phyloP scores from a whole-genome alignment of 1,139 yeast species.

The Scheffersomyces titani region DNA sequence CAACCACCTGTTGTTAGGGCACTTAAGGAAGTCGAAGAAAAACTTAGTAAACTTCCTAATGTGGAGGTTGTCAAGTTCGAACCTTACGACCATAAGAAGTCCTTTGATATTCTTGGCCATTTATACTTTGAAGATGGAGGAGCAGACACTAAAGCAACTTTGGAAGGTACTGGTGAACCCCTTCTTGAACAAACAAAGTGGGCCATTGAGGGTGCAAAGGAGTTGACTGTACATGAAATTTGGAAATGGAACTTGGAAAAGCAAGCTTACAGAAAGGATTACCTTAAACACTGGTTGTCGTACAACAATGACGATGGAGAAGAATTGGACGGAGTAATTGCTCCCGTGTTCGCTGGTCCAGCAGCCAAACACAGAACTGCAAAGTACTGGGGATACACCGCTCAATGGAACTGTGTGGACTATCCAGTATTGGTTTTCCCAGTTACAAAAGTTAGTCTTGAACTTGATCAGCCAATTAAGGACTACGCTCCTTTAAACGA shows the following conservation, averaged over 20 bases:
- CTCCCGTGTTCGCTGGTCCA: slow-evolving; percentile 23
- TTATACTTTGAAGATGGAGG: slow-evolving; percentile 26
- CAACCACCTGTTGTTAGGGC: slow-evolving; percentile 29
- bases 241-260: slow-evolving; percentile 23
- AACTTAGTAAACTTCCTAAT: slow-evolving; percentile 10
- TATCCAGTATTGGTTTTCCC: slow-evolving; percentile 24
- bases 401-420: slow-evolving; percentile 24
- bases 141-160: slow-evolving; percentile 17
- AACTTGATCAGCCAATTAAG: slow-evolving; percentile 12
- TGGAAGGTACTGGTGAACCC: slow-evolving; percentile 20
- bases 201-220: slow-evolving; percentile 14
- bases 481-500: slow-evolving; percentile 10
- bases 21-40: slow-evolving; percentile 11
- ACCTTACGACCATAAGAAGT: slow-evolving; percentile 17
- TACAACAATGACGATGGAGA: slow-evolving; percentile 11
- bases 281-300: slow-evolving; percentile 18
- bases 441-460: slow-evolving; percentile 16
- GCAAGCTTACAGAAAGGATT: slow-evolving; percentile 20
- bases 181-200: slow-evolving; percentile 19
- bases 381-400: slow-evolving; percentile 24
- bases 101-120: slow-evolving; percentile 13
- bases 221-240: slow-evolving; percentile 7
- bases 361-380: slow-evolving; percentile 21
- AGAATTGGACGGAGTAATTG: slow-evolving; percentile 17
- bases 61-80: slow-evolving; percentile 18